phyloP scores from a whole-genome alignment of 768 basidiomycete species.

The Dendrothele bispora region DNA sequence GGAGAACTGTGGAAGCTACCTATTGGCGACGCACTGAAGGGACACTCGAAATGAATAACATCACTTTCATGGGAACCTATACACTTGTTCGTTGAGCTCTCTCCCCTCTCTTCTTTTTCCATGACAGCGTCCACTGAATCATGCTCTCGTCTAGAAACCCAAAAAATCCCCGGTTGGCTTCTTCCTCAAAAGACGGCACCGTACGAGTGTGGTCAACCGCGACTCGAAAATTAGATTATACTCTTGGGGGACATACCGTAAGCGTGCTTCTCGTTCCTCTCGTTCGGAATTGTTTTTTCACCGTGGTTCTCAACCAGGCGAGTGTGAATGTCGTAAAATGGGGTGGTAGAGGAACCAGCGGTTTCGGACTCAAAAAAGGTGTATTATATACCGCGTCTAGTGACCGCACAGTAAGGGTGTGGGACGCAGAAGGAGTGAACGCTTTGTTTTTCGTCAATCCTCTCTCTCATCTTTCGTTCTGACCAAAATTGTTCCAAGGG shows the following conservation, averaged over 20 bases:
- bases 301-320: conserved; percentile 33
- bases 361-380: conserved; percentile 39
- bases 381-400: conserved; percentile 94
- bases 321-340: conserved; percentile 95
- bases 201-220: conserved; percentile 91
- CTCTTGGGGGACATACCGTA: conserved; percentile 84
- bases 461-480: neutral
- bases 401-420: conserved; percentile 91
- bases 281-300: neutral
- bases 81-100: conserved; percentile 63
- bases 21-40: conserved; percentile 84
- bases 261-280: neutral
- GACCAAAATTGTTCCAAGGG: conserved; percentile 42
- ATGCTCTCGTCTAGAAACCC: conserved; percentile 56
- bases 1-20: no score
- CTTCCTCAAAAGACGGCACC: conserved; percentile 94
- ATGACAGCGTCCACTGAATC: no score
- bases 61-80: conserved; percentile 95
- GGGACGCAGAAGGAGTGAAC: conserved; percentile 82
- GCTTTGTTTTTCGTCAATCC: conserved; percentile 17
- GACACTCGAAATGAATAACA: conserved; percentile 96
- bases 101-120: neutral
- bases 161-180: conserved; percentile 79
- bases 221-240: conserved; percentile 72
- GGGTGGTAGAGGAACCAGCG: conserved; percentile 73